Percentiles rank a stretch among this genome's conserved stretches.
These are phyloP conservation scores for Exophiala viscosa DNA, from an alignment of 2,329 filamentous ascomycete species.

Conservation along the genomic window DNA sequence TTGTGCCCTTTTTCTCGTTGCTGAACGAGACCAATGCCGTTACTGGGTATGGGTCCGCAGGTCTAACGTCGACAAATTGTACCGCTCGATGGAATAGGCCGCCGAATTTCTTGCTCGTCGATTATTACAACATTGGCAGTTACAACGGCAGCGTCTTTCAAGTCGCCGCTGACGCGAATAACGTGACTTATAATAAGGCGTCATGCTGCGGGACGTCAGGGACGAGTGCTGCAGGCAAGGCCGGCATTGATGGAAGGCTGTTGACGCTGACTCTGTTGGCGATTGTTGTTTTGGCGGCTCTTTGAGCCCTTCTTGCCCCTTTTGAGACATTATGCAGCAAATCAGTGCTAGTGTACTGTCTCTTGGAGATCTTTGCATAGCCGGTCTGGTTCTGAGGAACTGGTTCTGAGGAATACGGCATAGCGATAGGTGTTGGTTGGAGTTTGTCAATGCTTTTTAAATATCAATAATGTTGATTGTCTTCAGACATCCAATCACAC, in stretches of 20 bases:
- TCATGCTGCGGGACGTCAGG: slow-evolving; percentile 35
- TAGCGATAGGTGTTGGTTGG: no score
- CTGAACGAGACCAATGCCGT: slow-evolving; percentile 70
- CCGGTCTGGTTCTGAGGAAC: no score
- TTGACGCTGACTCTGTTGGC: background rate
- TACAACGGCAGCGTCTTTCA: slow-evolving; percentile 72
- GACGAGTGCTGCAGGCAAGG: slow-evolving; percentile 1
- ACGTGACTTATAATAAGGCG: slow-evolving; percentile 60
- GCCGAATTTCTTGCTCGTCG: slow-evolving; percentile 76
- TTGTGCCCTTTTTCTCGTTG: slow-evolving; percentile 68
- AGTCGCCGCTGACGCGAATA: slow-evolving; percentile 66
- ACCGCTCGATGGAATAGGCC: slow-evolving; percentile 61
- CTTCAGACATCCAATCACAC: no score
- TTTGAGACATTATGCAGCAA: no score
- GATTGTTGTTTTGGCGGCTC: no score
- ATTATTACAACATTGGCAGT: slow-evolving; percentile 74
- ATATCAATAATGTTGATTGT: no score
- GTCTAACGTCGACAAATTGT: slow-evolving; percentile 62
- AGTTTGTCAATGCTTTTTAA: no score
- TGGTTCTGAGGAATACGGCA: no score
- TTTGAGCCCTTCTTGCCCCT: no score
- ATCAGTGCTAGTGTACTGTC: no score
- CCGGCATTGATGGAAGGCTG: background rate
- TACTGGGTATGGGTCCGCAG: slow-evolving; percentile 63
- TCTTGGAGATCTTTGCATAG: no score